Percentiles rank a stretch among this genome's conserved stretches.
Evolutionary conservation across 257 asterid genomes (phyloP).

Genomic region (Orobanche coerulescens): DNA sequence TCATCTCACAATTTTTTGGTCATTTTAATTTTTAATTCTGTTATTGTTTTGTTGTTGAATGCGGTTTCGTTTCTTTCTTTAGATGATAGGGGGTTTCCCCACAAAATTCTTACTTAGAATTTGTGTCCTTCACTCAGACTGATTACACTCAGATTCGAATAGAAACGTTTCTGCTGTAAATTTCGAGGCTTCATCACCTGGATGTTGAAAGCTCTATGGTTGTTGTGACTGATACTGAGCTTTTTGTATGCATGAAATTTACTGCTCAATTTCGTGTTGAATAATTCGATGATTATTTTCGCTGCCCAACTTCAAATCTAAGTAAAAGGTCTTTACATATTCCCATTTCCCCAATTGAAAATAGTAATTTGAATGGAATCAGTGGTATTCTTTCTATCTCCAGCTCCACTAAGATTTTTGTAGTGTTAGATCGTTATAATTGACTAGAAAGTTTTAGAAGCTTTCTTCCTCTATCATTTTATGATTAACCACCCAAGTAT

Average conservation of each 20-base stretch:
- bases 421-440: background rate
- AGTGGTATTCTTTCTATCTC: background rate
- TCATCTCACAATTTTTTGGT: too few species aligned
- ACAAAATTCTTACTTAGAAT: background rate
- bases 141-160: background rate
- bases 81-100: background rate
- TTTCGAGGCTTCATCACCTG: background rate
- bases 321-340: background rate
- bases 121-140: background rate
- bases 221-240: background rate
- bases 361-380: background rate
- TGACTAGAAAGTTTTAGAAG: background rate
- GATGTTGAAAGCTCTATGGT: background rate
- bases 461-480: background rate
- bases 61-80: background rate
- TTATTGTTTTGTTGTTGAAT: background rate
- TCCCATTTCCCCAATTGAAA: background rate
- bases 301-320: background rate
- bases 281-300: background rate
- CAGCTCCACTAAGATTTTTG: background rate
- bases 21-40: background rate
- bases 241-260: background rate
- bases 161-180: constrained; percentile 9
- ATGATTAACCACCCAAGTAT: background rate
- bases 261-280: background rate